Conservation (phyloP, 257 asterid species). For the Osmanthus fragrans region DNA sequence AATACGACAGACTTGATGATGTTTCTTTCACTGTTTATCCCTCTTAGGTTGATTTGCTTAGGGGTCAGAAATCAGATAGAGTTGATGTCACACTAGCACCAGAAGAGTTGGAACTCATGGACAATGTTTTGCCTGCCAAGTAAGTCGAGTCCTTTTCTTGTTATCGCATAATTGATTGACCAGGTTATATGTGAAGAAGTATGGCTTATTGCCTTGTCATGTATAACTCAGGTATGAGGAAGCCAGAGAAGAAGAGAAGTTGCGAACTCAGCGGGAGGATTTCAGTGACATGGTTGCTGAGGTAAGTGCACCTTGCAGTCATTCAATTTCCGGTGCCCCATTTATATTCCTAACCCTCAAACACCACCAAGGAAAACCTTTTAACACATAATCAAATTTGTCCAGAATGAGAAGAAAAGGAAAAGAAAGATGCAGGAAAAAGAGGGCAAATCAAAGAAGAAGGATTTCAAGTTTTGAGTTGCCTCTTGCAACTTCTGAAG, state of each 20-base stretch:
- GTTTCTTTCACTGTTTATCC: background rate
- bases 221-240: conserved; percentile 68
- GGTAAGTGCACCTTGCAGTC: conserved; percentile 37
- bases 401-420: conserved; percentile 86
- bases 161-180: background rate
- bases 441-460: conserved; percentile 89
- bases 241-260: conserved; percentile 96
- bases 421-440: conserved; percentile 91
- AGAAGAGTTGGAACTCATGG: conserved; percentile 86
- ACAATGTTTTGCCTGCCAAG: conserved; percentile 93
- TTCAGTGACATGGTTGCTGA: conserved; percentile 99
- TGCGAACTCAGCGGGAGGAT: conserved; percentile 83
- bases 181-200: background rate
- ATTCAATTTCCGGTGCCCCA: background rate
- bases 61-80: conserved; percentile 88
- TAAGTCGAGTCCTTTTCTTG: conserved; percentile 28
- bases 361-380: background rate
- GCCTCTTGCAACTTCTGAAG: background rate
- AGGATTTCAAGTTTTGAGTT: conserved; percentile 70
- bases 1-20: background rate
- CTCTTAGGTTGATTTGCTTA: conserved; percentile 77
- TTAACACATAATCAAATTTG: conserved; percentile 19
- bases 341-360: background rate
- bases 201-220: conserved; percentile 4
- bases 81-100: conserved; percentile 93